phyloP scores from a whole-genome alignment of 1,139 yeast genomes.

The Taiozyma sp. region DNA sequence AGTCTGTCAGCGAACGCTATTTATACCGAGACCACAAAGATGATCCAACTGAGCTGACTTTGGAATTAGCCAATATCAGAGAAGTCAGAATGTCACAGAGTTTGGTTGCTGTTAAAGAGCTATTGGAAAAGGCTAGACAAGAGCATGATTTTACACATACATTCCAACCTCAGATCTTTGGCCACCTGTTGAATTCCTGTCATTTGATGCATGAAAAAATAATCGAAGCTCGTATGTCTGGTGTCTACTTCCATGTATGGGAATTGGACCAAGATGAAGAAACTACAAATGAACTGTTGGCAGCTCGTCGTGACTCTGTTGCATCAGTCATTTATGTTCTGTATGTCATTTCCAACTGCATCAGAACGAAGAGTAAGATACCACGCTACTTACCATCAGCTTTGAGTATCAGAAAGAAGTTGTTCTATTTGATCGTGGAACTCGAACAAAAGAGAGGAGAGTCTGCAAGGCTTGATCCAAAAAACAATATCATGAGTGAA shows the following conservation, averaged over 20 bases:
- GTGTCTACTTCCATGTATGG: constrained; percentile 42
- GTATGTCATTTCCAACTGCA: constrained; percentile 36
- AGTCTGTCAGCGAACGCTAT: constrained; percentile 42
- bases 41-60: constrained; percentile 38
- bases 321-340: constrained; percentile 40
- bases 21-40: constrained; percentile 42
- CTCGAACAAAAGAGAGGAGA: constrained; percentile 21
- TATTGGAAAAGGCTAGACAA: constrained; percentile 32
- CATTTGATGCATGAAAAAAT: constrained; percentile 36
- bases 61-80: constrained; percentile 39
- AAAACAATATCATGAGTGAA: constrained; percentile 6
- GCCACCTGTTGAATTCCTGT: constrained; percentile 33
- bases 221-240: constrained; percentile 44
- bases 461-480: not conserved
- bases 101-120: constrained; percentile 34
- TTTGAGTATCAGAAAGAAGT: constrained; percentile 35
- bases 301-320: constrained; percentile 43
- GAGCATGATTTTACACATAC: constrained; percentile 32
- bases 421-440: constrained; percentile 36
- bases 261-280: constrained; percentile 34
- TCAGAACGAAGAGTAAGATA: constrained; percentile 28
- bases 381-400: constrained; percentile 43
- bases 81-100: constrained; percentile 44
- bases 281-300: constrained; percentile 33
- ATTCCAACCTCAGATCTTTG: constrained; percentile 27